These are phyloP conservation scores for Penicillium pancosmium DNA, from an alignment of 495 filamentous ascomycete genomes.

Conservation along the genomic window DNA sequence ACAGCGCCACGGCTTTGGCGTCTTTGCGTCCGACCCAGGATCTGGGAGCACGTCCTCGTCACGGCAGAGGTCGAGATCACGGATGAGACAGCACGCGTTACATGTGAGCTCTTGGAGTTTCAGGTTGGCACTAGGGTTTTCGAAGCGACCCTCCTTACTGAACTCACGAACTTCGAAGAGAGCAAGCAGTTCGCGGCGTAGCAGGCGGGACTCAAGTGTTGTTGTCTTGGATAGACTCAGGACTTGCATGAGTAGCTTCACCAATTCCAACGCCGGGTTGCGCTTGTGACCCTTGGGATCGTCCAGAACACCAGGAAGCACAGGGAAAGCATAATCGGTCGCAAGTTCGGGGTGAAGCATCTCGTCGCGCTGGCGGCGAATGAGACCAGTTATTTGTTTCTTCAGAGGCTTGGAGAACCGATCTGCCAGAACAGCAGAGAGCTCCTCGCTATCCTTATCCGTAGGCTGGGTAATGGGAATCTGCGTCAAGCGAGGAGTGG, in stretches of 20 bases:
- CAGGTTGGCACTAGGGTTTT: slow-evolving; percentile 79
- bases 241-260: slow-evolving; percentile 89
- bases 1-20: slow-evolving; percentile 71
- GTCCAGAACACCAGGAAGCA: slow-evolving; percentile 71
- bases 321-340: slow-evolving; percentile 84
- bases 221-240: slow-evolving; percentile 81
- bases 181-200: slow-evolving; percentile 85
- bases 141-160: slow-evolving; percentile 79
- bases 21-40: slow-evolving; percentile 37
- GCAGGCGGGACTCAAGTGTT: slow-evolving; percentile 77
- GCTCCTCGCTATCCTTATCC: slow-evolving; percentile 60
- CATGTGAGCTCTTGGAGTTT: slow-evolving; percentile 78
- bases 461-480: slow-evolving; percentile 53
- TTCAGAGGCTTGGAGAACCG: slow-evolving; percentile 86
- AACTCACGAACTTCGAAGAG: slow-evolving; percentile 96
- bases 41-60: slow-evolving; percentile 79
- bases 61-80: slow-evolving; percentile 93
- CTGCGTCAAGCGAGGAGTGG: slow-evolving; percentile 79
- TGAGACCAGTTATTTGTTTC: slow-evolving; percentile 77
- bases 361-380: slow-evolving; percentile 83
- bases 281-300: slow-evolving; percentile 61
- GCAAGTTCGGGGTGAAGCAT: slow-evolving; percentile 87
- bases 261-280: slow-evolving; percentile 86
- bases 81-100: slow-evolving; percentile 80
- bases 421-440: slow-evolving; percentile 64